Percentiles rank a stretch among this genome's conserved stretches.
Conservation (phyloP, 1,284 basidiomycete genomes). For the Apiotrichum sp. region DNA sequence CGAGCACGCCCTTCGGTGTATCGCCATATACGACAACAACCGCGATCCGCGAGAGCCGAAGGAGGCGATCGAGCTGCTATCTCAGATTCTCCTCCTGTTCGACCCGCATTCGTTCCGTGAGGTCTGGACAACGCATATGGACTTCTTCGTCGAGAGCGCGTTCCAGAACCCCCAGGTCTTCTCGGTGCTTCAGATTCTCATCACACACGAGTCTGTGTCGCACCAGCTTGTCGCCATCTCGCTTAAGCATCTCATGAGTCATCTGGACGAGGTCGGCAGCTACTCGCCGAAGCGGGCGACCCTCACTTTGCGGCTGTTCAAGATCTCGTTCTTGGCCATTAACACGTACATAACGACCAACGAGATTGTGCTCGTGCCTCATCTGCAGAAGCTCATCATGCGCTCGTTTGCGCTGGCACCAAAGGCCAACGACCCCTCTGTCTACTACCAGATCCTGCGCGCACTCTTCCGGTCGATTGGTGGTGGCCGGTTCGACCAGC, state of each 20-base stretch:
- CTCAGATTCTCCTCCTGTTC: slow-evolving; percentile 68
- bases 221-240: slow-evolving; percentile 89
- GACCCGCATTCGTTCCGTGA: slow-evolving; percentile 89
- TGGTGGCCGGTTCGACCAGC: slow-evolving; percentile 88
- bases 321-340: slow-evolving; percentile 92
- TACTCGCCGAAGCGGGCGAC: slow-evolving; percentile 71
- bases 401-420: slow-evolving; percentile 92
- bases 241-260: slow-evolving; percentile 77
- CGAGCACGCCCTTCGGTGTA: slow-evolving; percentile 74
- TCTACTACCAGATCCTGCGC: slow-evolving; percentile 92
- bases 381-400: slow-evolving; percentile 92
- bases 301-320: slow-evolving; percentile 84
- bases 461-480: slow-evolving; percentile 96
- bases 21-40: slow-evolving; percentile 71
- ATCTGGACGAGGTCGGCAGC: slow-evolving; percentile 77
- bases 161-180: slow-evolving; percentile 74
- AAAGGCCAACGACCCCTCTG: slow-evolving; percentile 80
- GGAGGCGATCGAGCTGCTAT: slow-evolving; percentile 82
- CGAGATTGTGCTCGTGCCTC: slow-evolving; percentile 85
- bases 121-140: slow-evolving; percentile 86
- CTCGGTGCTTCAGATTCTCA: slow-evolving; percentile 80
- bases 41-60: slow-evolving; percentile 71
- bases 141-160: slow-evolving; percentile 74
- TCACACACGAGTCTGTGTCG: slow-evolving; percentile 74
- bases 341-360: slow-evolving; percentile 70